A percentile compares a stretch with the other conserved stretches of the same genome.
Conservation (phyloP, 2,329 filamentous ascomycete species). For the Fusarium floridanum region DNA sequence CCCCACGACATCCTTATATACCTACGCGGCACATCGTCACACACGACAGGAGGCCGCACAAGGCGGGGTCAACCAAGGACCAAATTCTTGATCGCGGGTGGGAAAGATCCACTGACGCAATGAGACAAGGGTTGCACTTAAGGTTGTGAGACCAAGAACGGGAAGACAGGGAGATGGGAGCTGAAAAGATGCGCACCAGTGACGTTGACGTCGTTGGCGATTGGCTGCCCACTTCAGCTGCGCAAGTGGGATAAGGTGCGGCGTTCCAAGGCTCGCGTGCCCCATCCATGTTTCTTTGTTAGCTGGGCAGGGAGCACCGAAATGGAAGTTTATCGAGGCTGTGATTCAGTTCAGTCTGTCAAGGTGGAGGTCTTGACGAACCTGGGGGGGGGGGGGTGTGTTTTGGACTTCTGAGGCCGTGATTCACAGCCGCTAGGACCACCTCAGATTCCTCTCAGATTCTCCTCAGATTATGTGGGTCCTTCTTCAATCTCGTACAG, state of each 20-base stretch:
- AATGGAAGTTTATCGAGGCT: neutral
- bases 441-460: neutral
- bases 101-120: slow-evolving; percentile 39
- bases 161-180: neutral
- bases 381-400: no score
- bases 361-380: no score
- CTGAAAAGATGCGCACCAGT: slow-evolving; percentile 18
- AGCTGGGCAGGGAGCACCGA: neutral
- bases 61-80: slow-evolving; percentile 3
- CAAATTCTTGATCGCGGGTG: slow-evolving; percentile 18
- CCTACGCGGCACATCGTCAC: slow-evolving; percentile 2
- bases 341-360: neutral
- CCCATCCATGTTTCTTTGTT: neutral
- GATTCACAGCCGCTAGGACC: neutral
- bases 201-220: slow-evolving; percentile 30
- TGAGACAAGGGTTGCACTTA: slow-evolving; percentile 16
- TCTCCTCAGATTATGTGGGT: neutral
- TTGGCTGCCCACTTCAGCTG: slow-evolving; percentile 16
- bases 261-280: slow-evolving; percentile 16
- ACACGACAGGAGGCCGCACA: slow-evolving; percentile 6
- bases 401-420: neutral
- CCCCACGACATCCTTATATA: slow-evolving; percentile 23
- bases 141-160: neutral
- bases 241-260: slow-evolving; percentile 34
- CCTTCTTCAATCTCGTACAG: neutral